Evolutionary conservation across 2,329 filamentous ascomycete genomes (phyloP).

Genomic region (Aureobasidium sp.): DNA sequence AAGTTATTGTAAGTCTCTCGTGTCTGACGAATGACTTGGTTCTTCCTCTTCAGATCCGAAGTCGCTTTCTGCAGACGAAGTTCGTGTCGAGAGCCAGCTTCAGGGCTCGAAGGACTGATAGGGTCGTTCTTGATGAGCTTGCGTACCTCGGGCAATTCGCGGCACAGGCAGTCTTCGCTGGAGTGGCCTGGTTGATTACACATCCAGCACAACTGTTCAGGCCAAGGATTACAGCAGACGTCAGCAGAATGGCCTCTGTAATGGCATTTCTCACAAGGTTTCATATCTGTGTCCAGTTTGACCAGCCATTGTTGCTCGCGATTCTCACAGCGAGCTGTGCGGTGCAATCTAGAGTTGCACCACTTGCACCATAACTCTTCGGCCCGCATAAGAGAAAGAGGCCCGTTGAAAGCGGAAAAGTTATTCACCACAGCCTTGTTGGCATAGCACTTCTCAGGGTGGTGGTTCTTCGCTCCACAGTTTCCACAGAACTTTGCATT

Average conservation of each 20-base stretch:
- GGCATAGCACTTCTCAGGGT: too few species aligned
- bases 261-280: background rate
- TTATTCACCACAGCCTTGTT: too few species aligned
- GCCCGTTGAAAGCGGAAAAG: too few species aligned
- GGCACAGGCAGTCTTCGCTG: background rate
- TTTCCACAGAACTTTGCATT: too few species aligned
- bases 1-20: background rate
- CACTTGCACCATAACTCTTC: conserved; percentile 2
- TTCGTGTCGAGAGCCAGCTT: background rate
- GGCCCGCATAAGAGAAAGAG: background rate
- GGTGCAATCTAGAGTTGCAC: background rate
- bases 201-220: background rate
- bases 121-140: too few species aligned
- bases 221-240: background rate
- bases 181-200: background rate
- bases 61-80: background rate
- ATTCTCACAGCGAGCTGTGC: background rate
- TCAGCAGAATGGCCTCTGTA: background rate
- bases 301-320: background rate
- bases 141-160: background rate
- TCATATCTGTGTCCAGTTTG: background rate
- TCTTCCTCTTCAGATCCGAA: background rate
- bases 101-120: background rate
- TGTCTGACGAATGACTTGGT: background rate
- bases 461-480: too few species aligned